Conservation (phyloP, 768 basidiomycete genomes). For the Neoboletus subvelutipes region DNA sequence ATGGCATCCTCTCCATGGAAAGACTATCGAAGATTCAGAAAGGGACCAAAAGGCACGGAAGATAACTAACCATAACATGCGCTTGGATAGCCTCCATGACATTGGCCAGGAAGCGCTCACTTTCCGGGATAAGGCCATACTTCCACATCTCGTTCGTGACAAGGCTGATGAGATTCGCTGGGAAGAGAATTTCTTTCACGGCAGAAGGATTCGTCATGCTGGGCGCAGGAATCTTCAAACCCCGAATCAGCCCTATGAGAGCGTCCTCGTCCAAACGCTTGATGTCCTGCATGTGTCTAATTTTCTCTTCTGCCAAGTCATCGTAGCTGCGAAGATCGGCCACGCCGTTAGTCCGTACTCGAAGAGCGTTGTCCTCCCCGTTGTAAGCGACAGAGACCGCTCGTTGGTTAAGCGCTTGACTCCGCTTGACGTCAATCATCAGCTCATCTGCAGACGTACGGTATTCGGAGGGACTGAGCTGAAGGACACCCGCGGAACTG, state of each 20-base stretch:
- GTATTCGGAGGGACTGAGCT: conserved; percentile 55
- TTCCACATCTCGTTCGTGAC: conserved; percentile 99
- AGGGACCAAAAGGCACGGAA: not conserved
- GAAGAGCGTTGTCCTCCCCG: conserved; percentile 72
- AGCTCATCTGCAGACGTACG: conserved; percentile 78
- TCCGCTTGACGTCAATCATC: conserved; percentile 71
- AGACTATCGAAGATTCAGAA: conserved; percentile 47
- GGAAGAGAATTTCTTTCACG: conserved; percentile 97
- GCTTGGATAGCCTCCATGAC: conserved; percentile 98
- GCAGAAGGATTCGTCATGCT: conserved; percentile 89
- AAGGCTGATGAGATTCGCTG: conserved; percentile 94
- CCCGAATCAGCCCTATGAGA: conserved; percentile 82
- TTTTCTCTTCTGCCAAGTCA: conserved; percentile 93
- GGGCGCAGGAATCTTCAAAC: conserved; percentile 90
- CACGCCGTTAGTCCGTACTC: conserved; percentile 63
- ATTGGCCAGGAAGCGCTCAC: conserved; percentile 96
- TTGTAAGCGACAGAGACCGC: conserved; percentile 89
- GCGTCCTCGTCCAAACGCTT: conserved; percentile 93
- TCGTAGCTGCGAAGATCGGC: conserved; percentile 76
- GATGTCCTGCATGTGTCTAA: conserved; percentile 86
- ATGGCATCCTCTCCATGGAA: conserved; percentile 94
- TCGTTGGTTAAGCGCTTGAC: conserved; percentile 69
- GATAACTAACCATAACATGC: conserved; percentile 87
- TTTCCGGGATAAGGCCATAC: conserved; percentile 93
- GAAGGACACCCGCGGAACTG: conserved; percentile 81